Evolutionary conservation across 2,329 filamentous ascomycete genomes (phyloP), one percentile per base, ranked within the genome.

Genomic region (Fusarium oligoseptatum): DNA sequence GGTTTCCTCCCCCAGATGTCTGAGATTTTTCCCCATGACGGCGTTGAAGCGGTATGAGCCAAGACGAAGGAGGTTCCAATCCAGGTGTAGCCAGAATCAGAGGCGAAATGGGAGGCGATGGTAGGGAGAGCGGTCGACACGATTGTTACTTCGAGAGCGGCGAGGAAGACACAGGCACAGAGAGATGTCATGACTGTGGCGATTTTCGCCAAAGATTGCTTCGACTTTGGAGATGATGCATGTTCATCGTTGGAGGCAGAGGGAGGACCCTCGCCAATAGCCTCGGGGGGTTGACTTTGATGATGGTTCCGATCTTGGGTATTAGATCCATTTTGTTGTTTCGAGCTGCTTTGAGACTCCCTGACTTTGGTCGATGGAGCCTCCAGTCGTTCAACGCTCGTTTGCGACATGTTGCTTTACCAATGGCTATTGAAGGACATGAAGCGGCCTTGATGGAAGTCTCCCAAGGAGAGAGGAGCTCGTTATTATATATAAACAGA

Each of bases 41-140:
- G 92, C 0, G 89, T 90, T 2, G 87, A 87, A 0, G 92, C 91
- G 0, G 92, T 91, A 77, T 90, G 91, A 17, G 91, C 92, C 12
- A 95, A 88, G 4, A 95, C 85, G 80, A 93, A 95, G 0, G 93
- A 90, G 32, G 89, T 91, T 1, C 93, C 93, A 70, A 96, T 93
- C 94, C 93, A 95, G 15, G 91, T 91, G 82, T 95, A 95, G 8
- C 92, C 92, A 1, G 89, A 85, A 17, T 88, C 89, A 34, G 90
- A 92, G 57, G 88, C 79, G 41, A 94, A 87, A 32, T 92, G 85
- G 3, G 81, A 80, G 3, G 88, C 84, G 58, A 93, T 92, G 10
- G 88, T 88, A 0, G 91, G 91, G 8, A 92, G 85, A 1, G 90
- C 89, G 0, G 91, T 91, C 2, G 90, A 87, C 34, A 92, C 84